Conservation (phyloP, 495 filamentous ascomycete genomes). For the Aspergillus nidulans region DNA sequence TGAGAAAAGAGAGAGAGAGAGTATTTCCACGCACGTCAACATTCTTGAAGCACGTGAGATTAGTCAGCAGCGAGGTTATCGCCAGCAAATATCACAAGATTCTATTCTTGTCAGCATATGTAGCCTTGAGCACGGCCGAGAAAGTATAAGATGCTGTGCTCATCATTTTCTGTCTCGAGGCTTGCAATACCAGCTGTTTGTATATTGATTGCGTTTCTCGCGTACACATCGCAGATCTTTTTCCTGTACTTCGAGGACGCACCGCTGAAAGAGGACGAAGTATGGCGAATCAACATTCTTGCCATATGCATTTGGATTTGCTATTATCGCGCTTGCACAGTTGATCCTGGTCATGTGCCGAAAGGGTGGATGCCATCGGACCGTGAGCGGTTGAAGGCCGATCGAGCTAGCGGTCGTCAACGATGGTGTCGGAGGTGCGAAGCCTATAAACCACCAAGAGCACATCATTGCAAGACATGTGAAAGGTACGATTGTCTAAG, state of each 20-base stretch:
- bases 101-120: not conserved
- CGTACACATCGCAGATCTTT: slow-evolving; percentile 78
- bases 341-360: slow-evolving; percentile 64
- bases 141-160: slow-evolving; percentile 14
- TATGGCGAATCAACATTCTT: slow-evolving; percentile 68
- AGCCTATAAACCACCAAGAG: slow-evolving; percentile 74
- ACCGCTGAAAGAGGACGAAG: slow-evolving; percentile 57
- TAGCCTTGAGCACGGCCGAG: not conserved
- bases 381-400: slow-evolving; percentile 24
- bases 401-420: slow-evolving; percentile 27
- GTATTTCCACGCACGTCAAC: slow-evolving; percentile 4
- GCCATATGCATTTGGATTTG: slow-evolving; percentile 71
- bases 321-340: slow-evolving; percentile 71
- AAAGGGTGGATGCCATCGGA: slow-evolving; percentile 23
- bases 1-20: not conserved
- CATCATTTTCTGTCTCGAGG: slow-evolving; percentile 19
- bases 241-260: slow-evolving; percentile 70
- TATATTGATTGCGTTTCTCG: slow-evolving; percentile 67
- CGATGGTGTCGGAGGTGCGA: slow-evolving; percentile 88
- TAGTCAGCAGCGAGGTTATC: not conserved
- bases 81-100: not conserved
- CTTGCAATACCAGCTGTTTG: slow-evolving; percentile 66
- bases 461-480: slow-evolving; percentile 91
- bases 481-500: slow-evolving; percentile 46
- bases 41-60: not conserved